Base-by-base conservation (phyloP, 257 asterid genomes). In the Datura wrightii region DNA sequence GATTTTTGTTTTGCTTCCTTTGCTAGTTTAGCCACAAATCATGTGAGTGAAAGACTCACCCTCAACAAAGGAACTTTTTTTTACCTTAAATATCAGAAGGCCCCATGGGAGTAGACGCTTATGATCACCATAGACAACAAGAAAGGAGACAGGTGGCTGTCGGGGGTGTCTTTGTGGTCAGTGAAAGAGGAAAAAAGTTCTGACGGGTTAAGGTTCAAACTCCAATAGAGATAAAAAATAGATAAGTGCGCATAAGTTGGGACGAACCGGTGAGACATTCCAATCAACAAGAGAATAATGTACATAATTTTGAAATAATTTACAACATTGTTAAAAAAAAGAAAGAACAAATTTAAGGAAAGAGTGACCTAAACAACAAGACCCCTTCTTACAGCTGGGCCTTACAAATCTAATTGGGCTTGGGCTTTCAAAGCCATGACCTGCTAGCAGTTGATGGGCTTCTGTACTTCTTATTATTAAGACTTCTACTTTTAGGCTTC, bases 371-470 rank as follows among this genome's bases (percentile, higher is more conserved):
- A 74, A 74, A 74, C 60, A 74, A 7, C n/a, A n/a, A 18, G 80
- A 72, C 18, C 55, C 39, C 10, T 44, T 72, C 36, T 31, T 76
- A 46, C 4, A 31, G 10, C 3, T 52, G 82, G 63, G 82, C 63
- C 82, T 34, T 31, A 76, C 10, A 71, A 78, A 52, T 78, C 31
- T 78, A 52, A 76, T 36, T 76, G 80, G 59, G 39, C 56, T 50
- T 76, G 82, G 65, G 15, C 8, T 66, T 83, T 91, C 82, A 91
- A 82, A 89, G 39, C 66, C 80, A 83, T 5, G 90, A 84, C 16
- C 86, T 69, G 44, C 88, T 86, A 0, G 88, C 86, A 15, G 55
- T 76, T 42, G 90, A 85, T 14, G 91, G 90, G 90, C 89, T 88
- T 44, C 2, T 48, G 84, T 53, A 87, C 85, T 82, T 50, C 82